These are phyloP conservation scores for Penstemon newberryi DNA, from an alignment of 257 asterid genomes.

Conservation along the genomic window DNA sequence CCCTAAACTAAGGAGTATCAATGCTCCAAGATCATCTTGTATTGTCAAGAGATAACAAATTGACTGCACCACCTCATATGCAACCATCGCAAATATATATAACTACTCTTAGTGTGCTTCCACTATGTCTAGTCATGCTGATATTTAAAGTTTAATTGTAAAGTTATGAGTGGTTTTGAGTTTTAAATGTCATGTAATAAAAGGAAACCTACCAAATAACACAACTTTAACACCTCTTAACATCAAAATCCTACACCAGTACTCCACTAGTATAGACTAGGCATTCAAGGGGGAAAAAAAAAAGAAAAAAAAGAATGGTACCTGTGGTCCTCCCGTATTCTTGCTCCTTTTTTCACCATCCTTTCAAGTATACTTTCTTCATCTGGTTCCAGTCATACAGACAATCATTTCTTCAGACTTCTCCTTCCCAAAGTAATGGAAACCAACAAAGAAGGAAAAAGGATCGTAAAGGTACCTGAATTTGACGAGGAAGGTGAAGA, in stretches of 20 bases:
- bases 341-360: conserved; percentile 39
- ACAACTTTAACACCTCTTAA: conserved; percentile 33
- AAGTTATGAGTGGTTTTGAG: conserved; percentile 22
- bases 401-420: conserved; percentile 28
- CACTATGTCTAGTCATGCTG: conserved; percentile 23
- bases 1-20: no score
- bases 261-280: conserved; percentile 41
- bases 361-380: conserved; percentile 38
- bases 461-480: conserved; percentile 39
- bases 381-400: conserved; percentile 25
- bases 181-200: conserved; percentile 16
- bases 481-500: conserved; percentile 55
- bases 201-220: conserved; percentile 35
- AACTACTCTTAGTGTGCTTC: no score
- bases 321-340: conserved; percentile 71
- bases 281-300: conserved; percentile 32
- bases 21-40: no score
- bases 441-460: conserved; percentile 59
- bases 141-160: conserved; percentile 34
- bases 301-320: conserved; percentile 36
- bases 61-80: no score
- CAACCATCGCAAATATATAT: no score
- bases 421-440: conserved; percentile 50
- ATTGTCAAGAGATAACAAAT: no score
- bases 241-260: conserved; percentile 31